Conservation (phyloP, 2,329 filamentous ascomycete species). For the Zasmidium citrigriseum region DNA sequence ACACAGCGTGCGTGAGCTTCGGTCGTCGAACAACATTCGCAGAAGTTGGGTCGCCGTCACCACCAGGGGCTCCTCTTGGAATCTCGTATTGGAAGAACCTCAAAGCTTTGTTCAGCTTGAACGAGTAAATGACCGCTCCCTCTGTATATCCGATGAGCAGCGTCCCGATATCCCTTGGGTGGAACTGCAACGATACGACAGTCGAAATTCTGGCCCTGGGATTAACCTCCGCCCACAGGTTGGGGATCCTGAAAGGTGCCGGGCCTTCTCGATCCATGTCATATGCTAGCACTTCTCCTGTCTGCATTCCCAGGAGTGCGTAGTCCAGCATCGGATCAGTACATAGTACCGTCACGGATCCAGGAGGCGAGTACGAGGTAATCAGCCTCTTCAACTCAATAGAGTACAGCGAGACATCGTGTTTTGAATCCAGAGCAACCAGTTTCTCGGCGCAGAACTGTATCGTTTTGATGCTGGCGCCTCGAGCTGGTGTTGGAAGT, state of each 20-base stretch:
- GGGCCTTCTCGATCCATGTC: constrained; percentile 81
- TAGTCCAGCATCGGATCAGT: constrained; percentile 93
- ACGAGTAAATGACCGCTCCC: constrained; percentile 86
- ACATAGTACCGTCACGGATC: constrained; percentile 70
- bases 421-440: constrained; percentile 79
- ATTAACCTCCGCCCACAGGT: constrained; percentile 78
- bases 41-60: constrained; percentile 63
- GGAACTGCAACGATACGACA: constrained; percentile 78
- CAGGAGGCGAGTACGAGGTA: constrained; percentile 73
- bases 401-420: constrained; percentile 83
- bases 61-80: constrained; percentile 81
- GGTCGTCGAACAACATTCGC: constrained; percentile 68
- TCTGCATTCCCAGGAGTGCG: constrained; percentile 70
- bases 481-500: constrained; percentile 67
- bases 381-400: constrained; percentile 68
- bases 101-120: constrained; percentile 81
- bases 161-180: constrained; percentile 89
- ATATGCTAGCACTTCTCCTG: constrained; percentile 83
- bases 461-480: constrained; percentile 71
- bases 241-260: constrained; percentile 78
- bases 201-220: constrained; percentile 64
- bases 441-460: constrained; percentile 87
- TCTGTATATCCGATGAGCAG: constrained; percentile 87
- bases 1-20: constrained; percentile 77
- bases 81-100: constrained; percentile 84